Conservation (phyloP, 805 yeast species). For the Danielozyma ontarioensis region DNA sequence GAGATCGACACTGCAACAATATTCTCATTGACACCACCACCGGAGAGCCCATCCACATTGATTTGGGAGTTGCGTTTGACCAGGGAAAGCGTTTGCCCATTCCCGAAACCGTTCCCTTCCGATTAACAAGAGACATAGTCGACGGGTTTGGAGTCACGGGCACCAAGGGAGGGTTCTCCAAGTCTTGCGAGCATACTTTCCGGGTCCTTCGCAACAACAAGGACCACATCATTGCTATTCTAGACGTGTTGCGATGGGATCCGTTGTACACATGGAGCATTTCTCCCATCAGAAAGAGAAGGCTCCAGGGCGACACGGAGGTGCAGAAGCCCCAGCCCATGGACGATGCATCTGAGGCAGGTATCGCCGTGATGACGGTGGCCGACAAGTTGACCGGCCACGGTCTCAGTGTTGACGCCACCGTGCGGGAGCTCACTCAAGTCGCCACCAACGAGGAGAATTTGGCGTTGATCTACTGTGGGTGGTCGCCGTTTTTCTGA, state of each 20-base stretch:
- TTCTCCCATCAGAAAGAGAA: slow-evolving; percentile 63
- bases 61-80: slow-evolving; percentile 93
- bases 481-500: slow-evolving; percentile 77
- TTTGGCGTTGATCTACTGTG: slow-evolving; percentile 70
- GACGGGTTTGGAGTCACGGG: slow-evolving; percentile 95
- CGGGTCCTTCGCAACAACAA: slow-evolving; percentile 59
- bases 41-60: slow-evolving; percentile 95
- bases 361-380: slow-evolving; percentile 70
- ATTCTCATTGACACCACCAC: slow-evolving; percentile 71
- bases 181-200: slow-evolving; percentile 70
- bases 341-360: slow-evolving; percentile 66
- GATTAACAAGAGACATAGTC: slow-evolving; percentile 83
- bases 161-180: slow-evolving; percentile 67
- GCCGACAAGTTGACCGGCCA: slow-evolving; percentile 59
- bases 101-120: slow-evolving; percentile 92
- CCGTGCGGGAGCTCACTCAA: slow-evolving; percentile 71
- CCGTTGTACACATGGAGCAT: slow-evolving; percentile 90
- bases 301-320: slow-evolving; percentile 45
- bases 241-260: slow-evolving; percentile 86
- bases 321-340: slow-evolving; percentile 14
- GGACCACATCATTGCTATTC: slow-evolving; percentile 69
- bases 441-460: slow-evolving; percentile 69
- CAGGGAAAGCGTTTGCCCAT: slow-evolving; percentile 80
- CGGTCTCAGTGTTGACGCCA: slow-evolving; percentile 77
- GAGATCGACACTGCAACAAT: slow-evolving; percentile 93